Evolutionary conservation across 73 alveolate species (phyloP), one percentile per base, ranked within the genome.

Genomic region (Tetrahymena malaccensis): DNA sequence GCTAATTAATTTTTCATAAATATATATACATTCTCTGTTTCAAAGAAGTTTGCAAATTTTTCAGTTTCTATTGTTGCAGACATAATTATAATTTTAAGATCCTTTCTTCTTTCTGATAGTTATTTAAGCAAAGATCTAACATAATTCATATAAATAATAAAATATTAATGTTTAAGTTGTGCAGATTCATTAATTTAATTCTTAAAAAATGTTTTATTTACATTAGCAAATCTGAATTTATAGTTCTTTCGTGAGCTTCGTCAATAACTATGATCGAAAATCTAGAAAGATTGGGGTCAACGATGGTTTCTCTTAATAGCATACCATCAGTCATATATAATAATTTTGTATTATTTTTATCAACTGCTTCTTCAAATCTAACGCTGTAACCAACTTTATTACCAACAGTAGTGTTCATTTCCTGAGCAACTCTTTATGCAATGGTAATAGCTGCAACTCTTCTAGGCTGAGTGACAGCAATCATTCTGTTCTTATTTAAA

Each of bases 161-260:
- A 40, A 40, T 40, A 40, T 40, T 40, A 40, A 40, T 40, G 9
- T 7, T 40, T 40, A 2, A 0, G 9, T 10, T 40, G 15, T 40
- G 3, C 9, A 40, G 44, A 40, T 40, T 40, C 15, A 85, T 85
- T 22, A 34, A 12, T 35, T 31, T 12, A 21, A 21, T 34, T 85
- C 1, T 19, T 21, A 34, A 34, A 85, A 10, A 34, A 35, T 31
- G 1, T 1, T 2, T 85, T 85, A 85, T 0, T 43, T 38, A 38
- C 94, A 35, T 43, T 7, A 85, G 31, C 15, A 85, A 34, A 43
- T 85, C 99, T 34, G 99, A 94, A 96, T 97, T 98, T 35, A 98
- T 94, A 57, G 99, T 97, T 96, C 99, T 97, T 96, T 98, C 99
- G 96, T 98, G 99, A 84, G 97, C 98, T 96, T 98, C 99, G 97